phyloP scores from a whole-genome alignment of 345 rosid species.

The Bruguiera sexangula region DNA sequence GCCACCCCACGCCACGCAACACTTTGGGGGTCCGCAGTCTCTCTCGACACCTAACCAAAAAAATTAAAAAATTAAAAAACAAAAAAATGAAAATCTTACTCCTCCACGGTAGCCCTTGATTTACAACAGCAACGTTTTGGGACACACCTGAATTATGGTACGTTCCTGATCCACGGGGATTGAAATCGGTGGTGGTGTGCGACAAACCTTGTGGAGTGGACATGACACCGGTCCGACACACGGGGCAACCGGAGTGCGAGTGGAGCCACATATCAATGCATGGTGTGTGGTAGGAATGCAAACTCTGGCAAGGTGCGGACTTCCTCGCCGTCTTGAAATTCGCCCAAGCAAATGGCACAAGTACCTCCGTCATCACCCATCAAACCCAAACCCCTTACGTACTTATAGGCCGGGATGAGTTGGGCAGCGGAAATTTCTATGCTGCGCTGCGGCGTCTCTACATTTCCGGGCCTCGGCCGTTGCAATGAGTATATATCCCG shows the following conservation, averaged over 20 bases:
- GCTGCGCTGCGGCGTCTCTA: slow-evolving; percentile 10
- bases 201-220: neutral
- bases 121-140: neutral
- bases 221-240: slow-evolving; percentile 45
- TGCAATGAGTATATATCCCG: neutral
- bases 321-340: slow-evolving; percentile 34
- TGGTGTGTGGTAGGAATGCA: slow-evolving; percentile 31
- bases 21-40: too few species aligned
- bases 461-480: neutral
- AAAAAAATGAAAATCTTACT: too few species aligned
- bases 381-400: slow-evolving; percentile 25
- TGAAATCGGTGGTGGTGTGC: neutral
- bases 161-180: neutral
- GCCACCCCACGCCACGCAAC: too few species aligned
- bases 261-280: slow-evolving; percentile 42
- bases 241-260: slow-evolving; percentile 36
- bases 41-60: too few species aligned
- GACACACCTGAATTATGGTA: neutral
- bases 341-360: slow-evolving; percentile 36
- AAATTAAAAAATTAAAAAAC: too few species aligned
- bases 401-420: slow-evolving; percentile 38
- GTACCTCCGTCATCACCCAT: slow-evolving; percentile 30
- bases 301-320: slow-evolving; percentile 24
- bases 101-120: neutral
- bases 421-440: slow-evolving; percentile 28